Evolutionary conservation across 495 filamentous ascomycete genomes (phyloP).

Genomic region (Xylaria telfairii): DNA sequence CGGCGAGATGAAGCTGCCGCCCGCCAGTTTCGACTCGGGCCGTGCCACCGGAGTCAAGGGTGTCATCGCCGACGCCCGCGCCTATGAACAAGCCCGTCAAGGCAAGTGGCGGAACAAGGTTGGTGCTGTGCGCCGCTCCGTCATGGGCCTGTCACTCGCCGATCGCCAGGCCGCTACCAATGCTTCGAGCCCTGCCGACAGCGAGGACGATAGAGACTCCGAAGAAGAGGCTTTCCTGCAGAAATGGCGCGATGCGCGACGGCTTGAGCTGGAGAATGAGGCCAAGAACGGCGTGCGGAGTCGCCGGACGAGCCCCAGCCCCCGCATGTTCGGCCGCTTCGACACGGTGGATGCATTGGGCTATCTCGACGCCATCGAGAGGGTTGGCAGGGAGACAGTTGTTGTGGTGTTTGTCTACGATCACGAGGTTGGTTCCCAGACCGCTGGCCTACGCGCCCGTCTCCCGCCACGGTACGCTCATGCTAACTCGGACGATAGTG

Average conservation of each 20-base stretch:
- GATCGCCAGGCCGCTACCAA: constrained; percentile 20
- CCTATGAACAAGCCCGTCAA: constrained; percentile 83
- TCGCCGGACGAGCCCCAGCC: constrained; percentile 70
- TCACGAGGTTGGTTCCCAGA: constrained; percentile 67
- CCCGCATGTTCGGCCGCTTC: constrained; percentile 76
- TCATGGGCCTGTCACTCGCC: constrained; percentile 43
- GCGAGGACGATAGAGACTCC: constrained; percentile 64
- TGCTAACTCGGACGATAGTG: constrained; percentile 59
- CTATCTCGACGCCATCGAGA: constrained; percentile 95
- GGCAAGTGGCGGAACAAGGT: constrained; percentile 61
- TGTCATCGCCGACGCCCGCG: constrained; percentile 93
- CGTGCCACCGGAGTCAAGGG: constrained; percentile 90
- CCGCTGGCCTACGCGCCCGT: no score
- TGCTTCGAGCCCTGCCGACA: constrained; percentile 37
- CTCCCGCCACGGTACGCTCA: background rate
- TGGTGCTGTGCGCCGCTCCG: constrained; percentile 50
- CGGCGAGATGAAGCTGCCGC: constrained; percentile 64
- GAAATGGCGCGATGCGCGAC: constrained; percentile 79
- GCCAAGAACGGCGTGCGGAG: constrained; percentile 51
- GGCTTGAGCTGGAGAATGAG: constrained; percentile 73
- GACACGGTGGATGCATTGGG: constrained; percentile 87
- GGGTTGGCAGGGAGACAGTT: constrained; percentile 76
- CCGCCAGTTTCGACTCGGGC: constrained; percentile 73
- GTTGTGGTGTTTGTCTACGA: constrained; percentile 98
- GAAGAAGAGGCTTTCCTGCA: constrained; percentile 84